Evolutionary conservation across 768 basidiomycete species (phyloP), one percentile per base, ranked within the genome.

Genomic region (Amanita subjunquillea): DNA sequence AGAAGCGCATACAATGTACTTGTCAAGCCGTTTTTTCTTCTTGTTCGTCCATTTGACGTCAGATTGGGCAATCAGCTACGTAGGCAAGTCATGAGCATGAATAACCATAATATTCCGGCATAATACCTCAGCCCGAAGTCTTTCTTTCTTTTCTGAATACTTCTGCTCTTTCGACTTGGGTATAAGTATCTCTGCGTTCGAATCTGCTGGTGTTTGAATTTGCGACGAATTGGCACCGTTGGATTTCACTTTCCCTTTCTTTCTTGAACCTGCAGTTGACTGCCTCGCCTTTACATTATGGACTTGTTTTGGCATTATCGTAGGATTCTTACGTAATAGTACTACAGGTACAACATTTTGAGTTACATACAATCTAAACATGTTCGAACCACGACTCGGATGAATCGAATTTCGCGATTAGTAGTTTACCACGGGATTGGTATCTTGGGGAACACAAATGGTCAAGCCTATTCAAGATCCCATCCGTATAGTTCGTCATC

Each of bases 11-110:
- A 91, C 91, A 60, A 97, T 93, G 61, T 92, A 98, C 57, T 90
- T 90, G 57, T 97, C 94, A 4, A 98, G 69, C 49, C 90, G 72
- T 65, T 87, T 93, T 70, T 82, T 85, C 71, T 91, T 94, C 72
- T 93, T 93, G 53, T 70, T 78, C 41, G 79, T 86, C 74, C 89
- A 83, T 62, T 85, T 87, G 3, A 78, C 79, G 42, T 85, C 78
- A 7, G 80, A 75, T 64, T 83, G 77, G 27, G 68, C 65, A 32
- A 66, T 65, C 41, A 77, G 68, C 77, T 78, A 54, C 54, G 20
- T 52, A 41, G 34, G 13, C n/a, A 39, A 22, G 36, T 29, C 20
- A 50, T 17, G 5, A 40, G 20, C 2, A 15, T 12, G 34, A 41
- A 50, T n/a, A 27, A 41, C 12, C n/a, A 39, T n/a, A 22, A 8